Evolutionary conservation across 371 early-diverging fungal genomes (phyloP).

Genomic region (Rhizomucor pusillus): DNA sequence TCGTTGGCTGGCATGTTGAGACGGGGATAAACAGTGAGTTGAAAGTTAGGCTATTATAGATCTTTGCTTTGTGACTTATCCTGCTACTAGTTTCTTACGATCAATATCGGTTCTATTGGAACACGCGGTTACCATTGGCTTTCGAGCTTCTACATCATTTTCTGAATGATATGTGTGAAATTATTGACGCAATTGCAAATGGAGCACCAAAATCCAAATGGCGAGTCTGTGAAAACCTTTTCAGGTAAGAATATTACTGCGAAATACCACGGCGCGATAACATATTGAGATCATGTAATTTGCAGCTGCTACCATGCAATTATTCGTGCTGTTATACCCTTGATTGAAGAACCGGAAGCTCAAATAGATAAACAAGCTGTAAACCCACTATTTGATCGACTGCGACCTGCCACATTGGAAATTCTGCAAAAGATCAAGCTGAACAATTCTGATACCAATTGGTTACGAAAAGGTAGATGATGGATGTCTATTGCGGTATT

Average conservation of each 20-base stretch:
- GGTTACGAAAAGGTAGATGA: conserved; percentile 27
- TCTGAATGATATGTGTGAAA: conserved; percentile 35
- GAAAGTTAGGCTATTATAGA: conserved; percentile 28
- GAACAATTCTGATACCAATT: conserved; percentile 7
- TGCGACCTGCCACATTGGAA: conserved; percentile 21
- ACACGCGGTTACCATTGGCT: conserved; percentile 29
- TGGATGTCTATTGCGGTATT: neutral
- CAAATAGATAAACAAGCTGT: conserved; percentile 5
- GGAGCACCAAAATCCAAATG: conserved; percentile 12
- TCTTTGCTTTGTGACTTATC: conserved; percentile 1
- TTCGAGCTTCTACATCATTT: conserved; percentile 52
- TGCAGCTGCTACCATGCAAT: conserved; percentile 24
- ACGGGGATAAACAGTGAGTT: conserved; percentile 31
- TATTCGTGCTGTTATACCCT: conserved; percentile 14
- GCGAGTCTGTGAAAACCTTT: conserved; percentile 19
- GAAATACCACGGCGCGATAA: neutral
- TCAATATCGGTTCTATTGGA: conserved; percentile 22
- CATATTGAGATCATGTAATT: neutral
- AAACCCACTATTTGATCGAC: conserved; percentile 14
- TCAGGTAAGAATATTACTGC: conserved; percentile 14
- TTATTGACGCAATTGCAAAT: conserved; percentile 5
- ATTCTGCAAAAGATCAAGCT: conserved; percentile 15
- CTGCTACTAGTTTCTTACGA: neutral
- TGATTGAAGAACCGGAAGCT: conserved; percentile 8
- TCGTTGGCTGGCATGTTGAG: conserved; percentile 74